Evolutionary conservation across 1,284 basidiomycete genomes (phyloP), one percentile per base, ranked within the genome.

Genomic region (Pisolithus thermaeus): DNA sequence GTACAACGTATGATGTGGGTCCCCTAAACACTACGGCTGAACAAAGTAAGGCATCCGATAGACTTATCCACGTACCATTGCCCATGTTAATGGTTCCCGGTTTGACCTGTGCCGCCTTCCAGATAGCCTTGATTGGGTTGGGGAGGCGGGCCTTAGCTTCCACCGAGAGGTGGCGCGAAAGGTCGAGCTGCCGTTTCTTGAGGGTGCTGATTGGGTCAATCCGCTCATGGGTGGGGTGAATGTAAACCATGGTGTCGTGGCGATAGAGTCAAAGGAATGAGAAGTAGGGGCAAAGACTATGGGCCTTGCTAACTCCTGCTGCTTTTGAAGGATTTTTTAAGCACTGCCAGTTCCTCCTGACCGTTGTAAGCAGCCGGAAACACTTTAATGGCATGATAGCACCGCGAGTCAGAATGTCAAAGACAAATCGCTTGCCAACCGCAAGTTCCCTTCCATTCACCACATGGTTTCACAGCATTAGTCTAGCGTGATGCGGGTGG

Each of bases 1-100:
- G 49, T 66, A 66, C 2, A 66, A 36, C 5, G 64, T 57, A 22
- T 69, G 54, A 12, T 66, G 64, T 0, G 64, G 64, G 27, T 66
- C 64, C 44, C 64, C 64, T 66, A 23, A 7, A 45, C 11, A 44
- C 35, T 2, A 22, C 46, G 9, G 28, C 46, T 60, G n/a, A 57
- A 51, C 18, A 11, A 35, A 14, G 9, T 11, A 28, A 12, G 25
- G 6, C 7, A 7, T 8, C 38, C 25, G 2, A 11, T 36, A 27
- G 12, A 37, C 38, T 23, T 16, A 22, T 0, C 16, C 18, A 3
- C 50, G 35, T 54, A 68, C 64, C 64, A 37, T 66, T 66, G 20
- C 67, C 64, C 64, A 66, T 66, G 55, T 66, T 66, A 51, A 66
- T 69, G 30, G 67, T 66, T n/a, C 64, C 64, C 2, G 67, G 52